Conservation (phyloP, 2,329 filamentous ascomycete genomes). For the Trematosphaeria pertusa region DNA sequence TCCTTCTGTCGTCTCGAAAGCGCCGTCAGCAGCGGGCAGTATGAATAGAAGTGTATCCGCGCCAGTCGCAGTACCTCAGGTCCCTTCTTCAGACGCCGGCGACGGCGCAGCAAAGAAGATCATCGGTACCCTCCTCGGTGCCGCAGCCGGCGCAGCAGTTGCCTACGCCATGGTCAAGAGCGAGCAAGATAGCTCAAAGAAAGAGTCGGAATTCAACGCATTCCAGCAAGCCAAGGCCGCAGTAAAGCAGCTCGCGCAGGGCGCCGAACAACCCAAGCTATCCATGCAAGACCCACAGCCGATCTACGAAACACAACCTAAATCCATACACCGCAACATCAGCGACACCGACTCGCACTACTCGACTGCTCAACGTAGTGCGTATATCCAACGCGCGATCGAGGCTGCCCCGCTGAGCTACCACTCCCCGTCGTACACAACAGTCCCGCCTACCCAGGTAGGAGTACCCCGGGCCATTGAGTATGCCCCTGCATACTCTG, state of each 20-base stretch:
- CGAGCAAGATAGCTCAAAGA: conserved; percentile 58
- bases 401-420: conserved; percentile 48
- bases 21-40: conserved; percentile 24
- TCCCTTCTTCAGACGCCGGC: conserved; percentile 38
- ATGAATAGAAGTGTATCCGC: conserved; percentile 43
- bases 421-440: conserved; percentile 40
- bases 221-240: conserved; percentile 42
- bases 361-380: conserved; percentile 31
- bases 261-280: conserved; percentile 32
- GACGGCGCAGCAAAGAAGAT: conserved; percentile 67
- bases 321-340: conserved; percentile 45
- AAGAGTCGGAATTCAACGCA: conserved; percentile 50
- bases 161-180: conserved; percentile 76
- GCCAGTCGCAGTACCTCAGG: conserved; percentile 35
- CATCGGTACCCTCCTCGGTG: conserved; percentile 78
- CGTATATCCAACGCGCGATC: conserved; percentile 43
- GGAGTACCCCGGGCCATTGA: conserved; percentile 37
- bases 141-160: conserved; percentile 76
- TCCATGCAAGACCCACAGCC: conserved; percentile 43
- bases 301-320: conserved; percentile 35
- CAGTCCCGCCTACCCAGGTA: conserved; percentile 33
- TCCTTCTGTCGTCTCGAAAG: conserved; percentile 31
- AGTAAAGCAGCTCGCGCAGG: conserved; percentile 35
- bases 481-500: conserved; percentile 44
- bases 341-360: conserved; percentile 46